Evolutionary conservation across 2,329 filamentous ascomycete species (phyloP), one percentile per base, ranked within the genome.

Genomic region (Fusarium domesticum): DNA sequence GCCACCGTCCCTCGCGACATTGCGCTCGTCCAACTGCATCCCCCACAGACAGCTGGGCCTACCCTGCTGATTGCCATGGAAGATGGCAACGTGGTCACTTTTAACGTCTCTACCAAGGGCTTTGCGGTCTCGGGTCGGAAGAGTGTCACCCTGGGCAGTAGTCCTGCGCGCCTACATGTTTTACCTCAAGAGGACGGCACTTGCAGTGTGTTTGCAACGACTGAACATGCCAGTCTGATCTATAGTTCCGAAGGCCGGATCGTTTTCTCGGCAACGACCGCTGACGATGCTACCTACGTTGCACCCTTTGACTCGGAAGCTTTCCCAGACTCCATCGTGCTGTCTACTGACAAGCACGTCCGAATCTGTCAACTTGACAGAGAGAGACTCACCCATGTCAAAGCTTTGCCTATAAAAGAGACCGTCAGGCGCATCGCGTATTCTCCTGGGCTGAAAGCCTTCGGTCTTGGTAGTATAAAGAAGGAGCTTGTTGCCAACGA

Each of bases 221-320:
- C 90, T 45, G 93, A 98, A 59, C 89, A 96, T 61, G 88, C 93
- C 0, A 96, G 89, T 51, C 70, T 98, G 42, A 96, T 98, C 37
- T 96, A 98, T 62, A 87, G 87, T 7, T 83, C 84, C 0, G 90
- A 96, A 62, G 89, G 87, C 1, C 80, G 91, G 17, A 85, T 96
- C 32, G 83, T 96, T 1, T 98, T 95, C 69, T 96, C 91, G 5
- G 91, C 93, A 2, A 89, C 96, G 2, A 96, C 92, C 11, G 89
- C 91, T 3, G 88, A 96, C 49, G 85, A 90, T 51, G 88, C 89
- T 1, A 84, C 84, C 1, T 85, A 81, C 37, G 84, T 97, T 6
- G 93, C 88, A 48, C 78, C 86, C 0, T 95, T 98, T 61, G 80
- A 96, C 63, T 77, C 85, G 0, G 81, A 85, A 55, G 87, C 86